A percentile compares a stretch with the other conserved stretches of the same genome.
Conservation (phyloP, 1,284 basidiomycete genomes). For the Trichosporon sp. region DNA sequence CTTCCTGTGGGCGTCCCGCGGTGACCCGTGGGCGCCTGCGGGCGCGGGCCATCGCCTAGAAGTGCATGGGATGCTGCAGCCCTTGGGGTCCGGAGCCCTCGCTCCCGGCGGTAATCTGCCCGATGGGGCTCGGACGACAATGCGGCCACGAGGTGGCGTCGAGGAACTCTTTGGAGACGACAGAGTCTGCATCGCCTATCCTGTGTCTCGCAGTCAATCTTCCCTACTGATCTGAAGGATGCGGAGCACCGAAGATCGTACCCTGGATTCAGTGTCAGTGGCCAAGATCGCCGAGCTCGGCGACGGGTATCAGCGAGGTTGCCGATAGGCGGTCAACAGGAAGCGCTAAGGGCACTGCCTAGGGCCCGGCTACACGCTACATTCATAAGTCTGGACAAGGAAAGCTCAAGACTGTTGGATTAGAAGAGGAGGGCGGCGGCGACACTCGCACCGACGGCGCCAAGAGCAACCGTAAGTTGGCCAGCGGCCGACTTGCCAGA, state of each 20-base stretch:
- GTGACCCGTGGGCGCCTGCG: too few relatives aligned
- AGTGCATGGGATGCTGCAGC: not conserved
- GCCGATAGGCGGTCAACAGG: too few relatives aligned
- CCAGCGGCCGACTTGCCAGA: not conserved
- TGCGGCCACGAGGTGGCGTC: not conserved
- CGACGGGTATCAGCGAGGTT: too few relatives aligned
- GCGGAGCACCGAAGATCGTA: too few relatives aligned
- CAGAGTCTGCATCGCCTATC: too few relatives aligned
- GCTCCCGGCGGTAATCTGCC: not conserved
- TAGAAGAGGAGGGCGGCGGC: not conserved
- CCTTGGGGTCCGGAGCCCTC: not conserved
- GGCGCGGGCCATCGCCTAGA: too few relatives aligned
- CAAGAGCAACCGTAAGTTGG: not conserved
- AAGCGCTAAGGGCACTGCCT: too few relatives aligned
- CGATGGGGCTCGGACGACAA: not conserved
- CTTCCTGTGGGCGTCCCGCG: not conserved
- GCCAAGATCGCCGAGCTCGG: too few relatives aligned
- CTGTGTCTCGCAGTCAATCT: too few relatives aligned
- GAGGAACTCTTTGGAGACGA: too few relatives aligned
- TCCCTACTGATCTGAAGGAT: too few relatives aligned
- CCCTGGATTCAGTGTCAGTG: too few relatives aligned
- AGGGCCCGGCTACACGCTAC: not conserved
- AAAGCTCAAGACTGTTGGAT: not conserved
- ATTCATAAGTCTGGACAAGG: not conserved
- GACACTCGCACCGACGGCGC: not conserved